Evolutionary conservation across 495 filamentous ascomycete species (phyloP), one percentile per base, ranked within the genome.

Genomic region (Penicillium simplicissimum): DNA sequence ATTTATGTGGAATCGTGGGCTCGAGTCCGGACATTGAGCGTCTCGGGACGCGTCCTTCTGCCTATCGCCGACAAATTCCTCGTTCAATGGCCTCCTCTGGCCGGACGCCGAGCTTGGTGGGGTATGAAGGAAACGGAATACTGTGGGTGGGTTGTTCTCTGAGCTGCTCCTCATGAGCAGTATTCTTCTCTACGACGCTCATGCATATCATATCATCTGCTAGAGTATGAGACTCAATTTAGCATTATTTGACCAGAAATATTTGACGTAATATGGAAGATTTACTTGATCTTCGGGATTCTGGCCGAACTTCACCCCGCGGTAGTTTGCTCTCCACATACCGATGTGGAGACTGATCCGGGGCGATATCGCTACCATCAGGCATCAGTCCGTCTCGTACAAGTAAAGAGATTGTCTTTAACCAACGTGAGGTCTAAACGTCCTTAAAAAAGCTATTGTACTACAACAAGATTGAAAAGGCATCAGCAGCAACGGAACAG

Each of bases 1-100:
- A 81, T 98, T 21, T 98, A 93, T 70, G 82, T 97, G 14, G 95
- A 98, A 82, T 92, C 87, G 31, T 98, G 92, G 88, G 96, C 95
- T 2, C 83, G 93, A 17, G 88, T 95, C 4, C 85, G 78, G 57
- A 86, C 81, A 10, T 70, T 96, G 67, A 97, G 94, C 77, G 72
- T 96, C 52, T 93, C 89, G 57, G 93, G 94, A 8, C 84, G 82
- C 62, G 72, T 97, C 7, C 76, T 97, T 55, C 68, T 87, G 38
- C 73, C 77, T 33, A 66, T 89, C 47, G 88, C 86, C 51, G 85
- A 94, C 75, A 78, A 83, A 57, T 90, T 93, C 63, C 57, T 92
- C 35, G 90, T 93, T 63, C 90, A 93, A 74, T 93, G 90, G 90
- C 78, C 81, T 62, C 70, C 76, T 52, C 72, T 89, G 60, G 80